These are phyloP conservation scores for Corylus avellana DNA, from an alignment of 306 rosid genomes.

Conservation along the genomic window DNA sequence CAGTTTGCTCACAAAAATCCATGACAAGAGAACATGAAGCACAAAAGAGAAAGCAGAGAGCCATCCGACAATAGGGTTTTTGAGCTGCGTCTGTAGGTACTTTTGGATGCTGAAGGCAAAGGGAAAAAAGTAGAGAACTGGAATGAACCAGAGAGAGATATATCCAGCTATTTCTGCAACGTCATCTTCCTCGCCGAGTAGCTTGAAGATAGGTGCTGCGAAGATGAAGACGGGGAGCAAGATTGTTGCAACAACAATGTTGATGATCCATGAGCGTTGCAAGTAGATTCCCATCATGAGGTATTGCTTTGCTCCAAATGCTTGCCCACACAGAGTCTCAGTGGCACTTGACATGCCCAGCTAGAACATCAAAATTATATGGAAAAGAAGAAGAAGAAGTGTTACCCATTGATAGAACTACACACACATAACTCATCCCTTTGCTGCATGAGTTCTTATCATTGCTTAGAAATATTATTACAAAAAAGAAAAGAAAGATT, in stretches of 20 bases:
- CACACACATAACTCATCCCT: no score
- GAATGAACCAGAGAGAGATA: slow-evolving; percentile 45
- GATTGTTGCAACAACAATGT: slow-evolving; percentile 25
- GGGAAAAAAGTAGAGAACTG: slow-evolving; percentile 39
- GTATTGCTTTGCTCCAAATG: slow-evolving; percentile 54
- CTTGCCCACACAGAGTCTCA: slow-evolving; percentile 62
- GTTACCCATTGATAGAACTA: not conserved
- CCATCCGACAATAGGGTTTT: slow-evolving; percentile 46
- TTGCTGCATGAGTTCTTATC: no score
- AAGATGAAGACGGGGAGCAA: slow-evolving; percentile 48
- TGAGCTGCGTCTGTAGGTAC: slow-evolving; percentile 59
- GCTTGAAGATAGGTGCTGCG: slow-evolving; percentile 41
- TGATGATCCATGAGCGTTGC: slow-evolving; percentile 56
- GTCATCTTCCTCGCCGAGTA: slow-evolving; percentile 46
- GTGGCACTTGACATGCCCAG: slow-evolving; percentile 62
- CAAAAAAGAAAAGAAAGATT: no score
- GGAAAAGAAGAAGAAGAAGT: slow-evolving; percentile 1
- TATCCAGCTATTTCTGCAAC: slow-evolving; percentile 42
- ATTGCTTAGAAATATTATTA: no score
- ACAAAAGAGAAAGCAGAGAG: slow-evolving; percentile 38
- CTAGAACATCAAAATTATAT: slow-evolving; percentile 7
- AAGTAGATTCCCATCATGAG: slow-evolving; percentile 61
- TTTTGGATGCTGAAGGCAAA: slow-evolving; percentile 48
- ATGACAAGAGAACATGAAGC: slow-evolving; percentile 43
- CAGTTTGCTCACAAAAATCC: slow-evolving; percentile 43